Evolutionary conservation across 2,329 filamentous ascomycete genomes (phyloP).

Genomic region (Fusarium temperatum): DNA sequence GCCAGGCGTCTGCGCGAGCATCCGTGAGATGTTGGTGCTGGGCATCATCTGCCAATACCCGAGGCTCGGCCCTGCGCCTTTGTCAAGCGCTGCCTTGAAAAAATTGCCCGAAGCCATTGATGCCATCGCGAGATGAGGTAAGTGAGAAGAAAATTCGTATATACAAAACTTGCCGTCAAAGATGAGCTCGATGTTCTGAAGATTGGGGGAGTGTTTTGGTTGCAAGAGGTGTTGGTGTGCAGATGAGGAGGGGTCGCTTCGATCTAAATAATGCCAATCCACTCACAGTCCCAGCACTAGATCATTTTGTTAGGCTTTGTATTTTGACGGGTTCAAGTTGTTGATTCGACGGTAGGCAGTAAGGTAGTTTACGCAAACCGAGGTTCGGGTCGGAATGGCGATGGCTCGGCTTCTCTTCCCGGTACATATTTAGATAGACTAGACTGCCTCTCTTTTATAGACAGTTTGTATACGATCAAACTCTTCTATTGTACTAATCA

Average conservation of each 20-base stretch:
- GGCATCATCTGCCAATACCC: constrained; percentile 20
- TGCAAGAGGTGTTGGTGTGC: not conserved
- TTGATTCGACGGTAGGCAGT: no score
- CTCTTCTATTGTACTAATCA: no score
- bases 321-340: not conserved
- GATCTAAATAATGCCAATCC: not conserved
- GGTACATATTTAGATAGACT: not conserved
- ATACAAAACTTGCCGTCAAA: not conserved
- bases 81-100: constrained; percentile 5
- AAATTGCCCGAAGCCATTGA: not conserved
- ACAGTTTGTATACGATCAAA: no score
- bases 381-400: not conserved
- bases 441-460: no score
- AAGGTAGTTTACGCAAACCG: not conserved
- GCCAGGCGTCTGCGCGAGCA: constrained; percentile 11
- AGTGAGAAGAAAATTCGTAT: not conserved
- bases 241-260: not conserved
- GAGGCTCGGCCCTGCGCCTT: not conserved
- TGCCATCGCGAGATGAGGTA: not conserved
- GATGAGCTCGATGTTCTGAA: no score
- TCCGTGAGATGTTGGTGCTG: constrained; percentile 9
- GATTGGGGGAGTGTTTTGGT: not conserved
- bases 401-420: not conserved
- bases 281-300: not conserved
- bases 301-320: fast-evolving